Conservation (phyloP, 768 basidiomycete genomes). For the Coprinellus micaceus region DNA sequence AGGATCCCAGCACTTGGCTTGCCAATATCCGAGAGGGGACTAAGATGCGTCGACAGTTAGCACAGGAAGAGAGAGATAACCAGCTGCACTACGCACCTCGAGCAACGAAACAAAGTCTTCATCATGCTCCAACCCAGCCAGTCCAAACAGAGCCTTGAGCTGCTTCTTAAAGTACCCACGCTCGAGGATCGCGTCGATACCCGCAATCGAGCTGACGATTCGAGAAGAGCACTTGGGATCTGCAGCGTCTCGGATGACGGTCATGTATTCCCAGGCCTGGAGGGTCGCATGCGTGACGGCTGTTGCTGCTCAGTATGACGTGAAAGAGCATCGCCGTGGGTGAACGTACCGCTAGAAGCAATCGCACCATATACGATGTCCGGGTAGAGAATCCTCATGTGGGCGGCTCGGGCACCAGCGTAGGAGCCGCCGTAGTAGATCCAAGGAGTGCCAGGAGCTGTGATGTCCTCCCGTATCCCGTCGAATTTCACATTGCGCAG, state of each 20-base stretch:
- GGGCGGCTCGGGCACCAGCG: slow-evolving; percentile 89
- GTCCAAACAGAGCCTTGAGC: slow-evolving; percentile 76
- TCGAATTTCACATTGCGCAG: slow-evolving; percentile 76
- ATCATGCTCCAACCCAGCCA: slow-evolving; percentile 62
- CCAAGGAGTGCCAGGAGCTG: slow-evolving; percentile 75
- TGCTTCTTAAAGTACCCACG: slow-evolving; percentile 40
- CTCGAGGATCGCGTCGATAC: slow-evolving; percentile 61
- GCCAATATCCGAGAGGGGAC: slow-evolving; percentile 70
- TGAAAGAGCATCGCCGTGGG: background rate
- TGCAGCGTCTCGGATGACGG: slow-evolving; percentile 69
- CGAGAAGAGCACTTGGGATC: slow-evolving; percentile 58
- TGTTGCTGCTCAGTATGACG: slow-evolving; percentile 21
- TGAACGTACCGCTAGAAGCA: slow-evolving; percentile 8
- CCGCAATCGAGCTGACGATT: slow-evolving; percentile 52
- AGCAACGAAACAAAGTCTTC: slow-evolving; percentile 75
- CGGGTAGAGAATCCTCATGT: slow-evolving; percentile 85
- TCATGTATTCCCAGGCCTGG: slow-evolving; percentile 85
- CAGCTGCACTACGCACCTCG: slow-evolving; percentile 36
- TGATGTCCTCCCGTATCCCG: slow-evolving; percentile 67
- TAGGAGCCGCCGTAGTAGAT: slow-evolving; percentile 95
- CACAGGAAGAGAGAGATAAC: background rate
- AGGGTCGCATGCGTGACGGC: slow-evolving; percentile 84
- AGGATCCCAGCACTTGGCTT: slow-evolving; percentile 86
- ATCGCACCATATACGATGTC: slow-evolving; percentile 79
- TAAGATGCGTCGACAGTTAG: slow-evolving; percentile 21